A percentile compares a stretch with the other conserved stretches of the same genome.
Conservation (phyloP, 2,329 filamentous ascomycete genomes). For the Plenodomus lindquistii region DNA sequence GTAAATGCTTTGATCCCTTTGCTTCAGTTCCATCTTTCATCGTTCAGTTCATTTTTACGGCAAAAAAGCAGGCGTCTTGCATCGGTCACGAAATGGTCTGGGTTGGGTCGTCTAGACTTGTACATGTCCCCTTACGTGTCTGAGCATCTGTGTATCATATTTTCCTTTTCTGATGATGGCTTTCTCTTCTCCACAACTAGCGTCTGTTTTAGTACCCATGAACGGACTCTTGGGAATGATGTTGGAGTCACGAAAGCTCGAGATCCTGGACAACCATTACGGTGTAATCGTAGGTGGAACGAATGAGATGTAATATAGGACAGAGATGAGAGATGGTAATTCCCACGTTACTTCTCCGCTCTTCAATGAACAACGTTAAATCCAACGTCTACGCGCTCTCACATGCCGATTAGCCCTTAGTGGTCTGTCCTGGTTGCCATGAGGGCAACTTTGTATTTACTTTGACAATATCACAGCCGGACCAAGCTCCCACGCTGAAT, state of each 20-base stretch:
- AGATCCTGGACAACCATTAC: conserved; percentile 4
- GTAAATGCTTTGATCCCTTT: conserved; percentile 44
- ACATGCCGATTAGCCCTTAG: no score
- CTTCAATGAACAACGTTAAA: conserved; percentile 18
- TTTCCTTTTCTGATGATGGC: conserved; percentile 38
- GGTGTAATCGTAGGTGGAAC: conserved; percentile 20
- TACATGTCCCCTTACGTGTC: conserved; percentile 32
- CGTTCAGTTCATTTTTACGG: conserved; percentile 24
- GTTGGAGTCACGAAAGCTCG: conserved; percentile 25
- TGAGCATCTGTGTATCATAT: conserved; percentile 41
- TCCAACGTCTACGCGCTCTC: no score
- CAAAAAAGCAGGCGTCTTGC: conserved; percentile 46
- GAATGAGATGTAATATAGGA: conserved; percentile 33
- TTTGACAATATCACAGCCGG: no score
- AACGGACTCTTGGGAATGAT: conserved; percentile 19
- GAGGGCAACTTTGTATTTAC: no score
- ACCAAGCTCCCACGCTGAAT: no score
- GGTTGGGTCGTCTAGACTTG: conserved; percentile 38
- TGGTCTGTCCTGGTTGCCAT: no score
- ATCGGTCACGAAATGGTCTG: conserved; percentile 35
- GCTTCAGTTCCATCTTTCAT: conserved; percentile 25
- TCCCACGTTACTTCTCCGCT: conserved; percentile 37
- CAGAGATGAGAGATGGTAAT: conserved; percentile 36
- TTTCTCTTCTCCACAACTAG: conserved; percentile 33
- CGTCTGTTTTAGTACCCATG: conserved; percentile 38